Conservation (phyloP, 2,329 filamentous ascomycete species). For the Fusarium circinatum region DNA sequence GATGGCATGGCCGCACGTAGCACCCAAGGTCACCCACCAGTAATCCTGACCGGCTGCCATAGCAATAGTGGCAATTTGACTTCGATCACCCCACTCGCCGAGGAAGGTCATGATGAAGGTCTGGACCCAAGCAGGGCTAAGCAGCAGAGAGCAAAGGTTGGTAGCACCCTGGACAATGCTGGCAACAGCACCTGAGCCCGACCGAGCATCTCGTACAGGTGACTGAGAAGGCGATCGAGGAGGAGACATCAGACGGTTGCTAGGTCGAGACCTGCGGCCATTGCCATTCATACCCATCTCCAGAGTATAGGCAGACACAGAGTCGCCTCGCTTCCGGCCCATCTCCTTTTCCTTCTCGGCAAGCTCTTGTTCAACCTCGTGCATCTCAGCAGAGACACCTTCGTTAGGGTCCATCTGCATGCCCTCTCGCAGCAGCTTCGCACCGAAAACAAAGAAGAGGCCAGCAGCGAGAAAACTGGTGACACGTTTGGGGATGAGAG, state of each 20-base stretch:
- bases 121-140: slow-evolving; percentile 98
- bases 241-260: slow-evolving; percentile 81
- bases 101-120: slow-evolving; percentile 99
- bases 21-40: slow-evolving; percentile 96
- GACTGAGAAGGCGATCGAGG: slow-evolving; percentile 84
- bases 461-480: slow-evolving; percentile 87
- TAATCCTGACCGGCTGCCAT: slow-evolving; percentile 99
- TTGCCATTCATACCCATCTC: slow-evolving; percentile 76
- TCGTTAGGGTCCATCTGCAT: slow-evolving; percentile 89
- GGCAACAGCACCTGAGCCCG: slow-evolving; percentile 52
- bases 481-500: slow-evolving; percentile 87
- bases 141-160: slow-evolving; percentile 86
- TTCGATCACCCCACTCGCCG: slow-evolving; percentile 97
- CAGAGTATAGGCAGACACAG: slow-evolving; percentile 78
- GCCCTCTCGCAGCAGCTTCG: slow-evolving; percentile 85
- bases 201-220: slow-evolving; percentile 69
- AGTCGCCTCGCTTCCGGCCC: slow-evolving; percentile 69
- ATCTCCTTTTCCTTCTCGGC: slow-evolving; percentile 91
- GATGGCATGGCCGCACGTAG: slow-evolving; percentile 84
- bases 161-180: slow-evolving; percentile 71
- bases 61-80: slow-evolving; percentile 97
- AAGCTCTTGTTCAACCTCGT: slow-evolving; percentile 92
- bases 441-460: slow-evolving; percentile 90
- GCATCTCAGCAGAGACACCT: slow-evolving; percentile 96
- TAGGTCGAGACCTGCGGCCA: slow-evolving; percentile 75